phyloP scores from a whole-genome alignment of 768 basidiomycete genomes.

The Rhodotorula paludigena region DNA sequence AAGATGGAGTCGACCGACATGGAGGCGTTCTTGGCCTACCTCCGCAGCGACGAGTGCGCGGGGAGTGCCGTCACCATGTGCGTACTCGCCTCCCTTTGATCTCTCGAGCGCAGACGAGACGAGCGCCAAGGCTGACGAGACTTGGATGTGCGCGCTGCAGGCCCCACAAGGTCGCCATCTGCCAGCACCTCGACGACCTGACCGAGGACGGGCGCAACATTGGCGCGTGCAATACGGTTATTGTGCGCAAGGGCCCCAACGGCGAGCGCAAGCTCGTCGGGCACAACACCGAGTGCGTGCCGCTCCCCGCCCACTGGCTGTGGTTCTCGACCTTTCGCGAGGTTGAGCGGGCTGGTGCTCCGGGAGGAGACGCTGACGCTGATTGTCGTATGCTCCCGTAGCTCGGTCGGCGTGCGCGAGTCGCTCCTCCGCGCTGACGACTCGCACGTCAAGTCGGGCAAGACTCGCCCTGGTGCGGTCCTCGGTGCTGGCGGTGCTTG shows the following conservation, averaged over 20 bases:
- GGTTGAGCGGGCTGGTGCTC: no score
- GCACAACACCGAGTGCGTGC: slow-evolving; percentile 41
- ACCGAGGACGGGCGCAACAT: slow-evolving; percentile 39
- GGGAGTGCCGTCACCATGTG: slow-evolving; percentile 42
- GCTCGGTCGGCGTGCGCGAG: slow-evolving; percentile 36
- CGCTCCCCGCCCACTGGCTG: no score
- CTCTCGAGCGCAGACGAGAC: no score
- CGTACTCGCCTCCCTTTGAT: slow-evolving; percentile 2
- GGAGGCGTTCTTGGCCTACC: slow-evolving; percentile 34
- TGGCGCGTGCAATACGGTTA: slow-evolving; percentile 42
- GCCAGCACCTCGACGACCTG: slow-evolving; percentile 34
- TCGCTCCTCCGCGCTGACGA: slow-evolving; percentile 25
- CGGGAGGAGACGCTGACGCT: not conserved
- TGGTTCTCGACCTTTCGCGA: not conserved
- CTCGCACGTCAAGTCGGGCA: slow-evolving; percentile 32
- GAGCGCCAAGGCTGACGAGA: no score
- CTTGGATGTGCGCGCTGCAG: not conserved
- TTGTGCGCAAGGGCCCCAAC: slow-evolving; percentile 25
- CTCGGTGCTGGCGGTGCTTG: slow-evolving; percentile 41
- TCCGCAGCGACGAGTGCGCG: slow-evolving; percentile 38
- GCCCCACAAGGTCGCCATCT: slow-evolving; percentile 41
- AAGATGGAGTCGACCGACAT: slow-evolving; percentile 38
- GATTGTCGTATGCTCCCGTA: not conserved
- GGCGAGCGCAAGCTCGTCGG: slow-evolving; percentile 38
- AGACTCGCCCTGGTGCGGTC: slow-evolving; percentile 34